These are phyloP conservation scores for Epichloe amarillans DNA, from an alignment of 2,329 filamentous ascomycete genomes.

Conservation along the genomic window DNA sequence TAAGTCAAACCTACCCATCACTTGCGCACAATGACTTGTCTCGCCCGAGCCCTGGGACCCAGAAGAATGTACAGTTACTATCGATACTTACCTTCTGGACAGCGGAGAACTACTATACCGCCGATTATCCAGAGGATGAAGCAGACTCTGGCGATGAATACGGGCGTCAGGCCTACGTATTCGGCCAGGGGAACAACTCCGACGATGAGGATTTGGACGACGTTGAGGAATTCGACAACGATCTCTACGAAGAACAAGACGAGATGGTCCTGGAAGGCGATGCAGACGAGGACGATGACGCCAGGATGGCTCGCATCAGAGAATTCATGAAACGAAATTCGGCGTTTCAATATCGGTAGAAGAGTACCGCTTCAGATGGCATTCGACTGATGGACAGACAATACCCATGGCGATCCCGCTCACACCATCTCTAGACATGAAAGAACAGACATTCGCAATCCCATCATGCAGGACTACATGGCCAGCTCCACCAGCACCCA, in stretches of 20 bases:
- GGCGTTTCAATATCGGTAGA: constrained; percentile 7
- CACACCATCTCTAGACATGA: too few relatives aligned
- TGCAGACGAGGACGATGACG: constrained; percentile 21
- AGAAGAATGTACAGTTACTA: neutral
- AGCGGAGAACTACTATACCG: constrained; percentile 68
- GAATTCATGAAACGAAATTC: constrained; percentile 23
- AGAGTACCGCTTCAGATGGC: neutral
- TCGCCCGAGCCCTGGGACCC: neutral
- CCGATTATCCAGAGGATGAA: constrained; percentile 72
- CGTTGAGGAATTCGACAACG: constrained; percentile 37
- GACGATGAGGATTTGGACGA: constrained; percentile 44
- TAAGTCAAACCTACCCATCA: constrained; percentile 18
- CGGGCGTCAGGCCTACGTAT: constrained; percentile 41
- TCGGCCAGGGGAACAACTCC: constrained; percentile 38
- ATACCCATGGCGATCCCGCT: too few relatives aligned
- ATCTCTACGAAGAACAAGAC: constrained; percentile 23
- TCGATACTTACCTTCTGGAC: constrained; percentile 4
- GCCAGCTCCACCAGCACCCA: too few relatives aligned
- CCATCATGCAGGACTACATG: too few relatives aligned
- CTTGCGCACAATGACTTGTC: neutral
- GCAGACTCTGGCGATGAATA: constrained; percentile 50
- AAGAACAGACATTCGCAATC: too few relatives aligned
- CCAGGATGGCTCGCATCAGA: constrained; percentile 25
- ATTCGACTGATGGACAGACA: neutral
- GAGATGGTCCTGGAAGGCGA: constrained; percentile 25